Base-by-base conservation (phyloP, 768 basidiomycete genomes). In the Termitomyces sp. region DNA sequence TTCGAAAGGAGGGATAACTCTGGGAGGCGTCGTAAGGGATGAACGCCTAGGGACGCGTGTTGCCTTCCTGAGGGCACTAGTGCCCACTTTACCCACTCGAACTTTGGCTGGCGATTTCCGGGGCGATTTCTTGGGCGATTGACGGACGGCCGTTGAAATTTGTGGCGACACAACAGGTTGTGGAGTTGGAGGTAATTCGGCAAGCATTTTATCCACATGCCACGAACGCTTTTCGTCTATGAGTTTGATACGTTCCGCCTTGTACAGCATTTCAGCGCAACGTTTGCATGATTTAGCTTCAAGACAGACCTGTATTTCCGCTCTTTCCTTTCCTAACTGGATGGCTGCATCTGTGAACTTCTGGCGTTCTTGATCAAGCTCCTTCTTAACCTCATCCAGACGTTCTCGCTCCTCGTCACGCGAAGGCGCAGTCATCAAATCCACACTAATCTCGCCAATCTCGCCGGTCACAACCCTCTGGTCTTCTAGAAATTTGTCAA, bases 161-260 rank as follows among this genome's bases (percentile, higher is more conserved):
- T 44, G 55, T 1, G 58, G 52, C 4, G 48, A 52, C 22, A 60
- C 29, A 8, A 50, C 57, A 41, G 71, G 68, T 20, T 66, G 61
- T 12, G 75, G 76, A 22, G 78, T 78, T 10, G 79, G 79, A 20
- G 82, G 80, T 3, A 81, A 71, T 46, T 87, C 82, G 0, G 79
- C 77, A 3, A 84, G 74, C 77, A 88, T 85, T 66, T 73, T 74
- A 47, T 86, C 77, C 0, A 84, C 80, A 56, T 86, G 79, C 88
- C 86, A 90, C n/a, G 78, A 72, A n/a, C 86, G 79, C 64, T 82
- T 87, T 67, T 91, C 89, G 60, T 90, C 87, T 48, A 80, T 44
- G 42, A 90, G 76, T 55, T 76, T 78, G 27, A 83, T 65, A 22
- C 82, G 79, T 64, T 89, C 86, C 10, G 79, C 80, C 89, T 91